Evolutionary conservation across 2,329 filamentous ascomycete genomes (phyloP).

Genomic region (Trichophaea hybrida): DNA sequence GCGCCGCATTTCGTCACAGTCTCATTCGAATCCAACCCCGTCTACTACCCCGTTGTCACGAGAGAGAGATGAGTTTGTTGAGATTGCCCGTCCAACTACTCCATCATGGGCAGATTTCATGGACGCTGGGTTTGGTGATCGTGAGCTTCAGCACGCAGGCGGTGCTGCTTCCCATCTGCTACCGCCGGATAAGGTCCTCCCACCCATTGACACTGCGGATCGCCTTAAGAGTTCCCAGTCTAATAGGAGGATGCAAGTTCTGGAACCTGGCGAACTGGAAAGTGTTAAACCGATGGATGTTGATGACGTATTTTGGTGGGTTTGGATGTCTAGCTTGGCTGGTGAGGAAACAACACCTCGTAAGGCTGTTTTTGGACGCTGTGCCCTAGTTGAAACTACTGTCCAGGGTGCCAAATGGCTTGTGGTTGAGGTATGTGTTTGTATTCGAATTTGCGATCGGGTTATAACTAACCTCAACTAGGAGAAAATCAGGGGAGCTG

Average conservation of each 20-base stretch:
- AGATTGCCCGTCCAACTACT: conserved; percentile 63
- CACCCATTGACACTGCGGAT: conserved; percentile 57
- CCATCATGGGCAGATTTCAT: conserved; percentile 98
- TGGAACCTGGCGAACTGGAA: conserved; percentile 86
- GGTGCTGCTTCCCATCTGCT: conserved; percentile 55
- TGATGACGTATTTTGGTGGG: conserved; percentile 98
- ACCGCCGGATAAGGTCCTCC: conserved; percentile 83
- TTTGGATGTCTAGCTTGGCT: conserved; percentile 94
- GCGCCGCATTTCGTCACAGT: conserved; percentile 20
- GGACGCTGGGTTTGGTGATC: conserved; percentile 76
- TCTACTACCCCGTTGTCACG: neutral
- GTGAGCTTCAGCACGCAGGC: conserved; percentile 37
- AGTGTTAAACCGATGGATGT: conserved; percentile 76
- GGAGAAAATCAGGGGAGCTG: conserved; percentile 88
- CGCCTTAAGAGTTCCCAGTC: conserved; percentile 79
- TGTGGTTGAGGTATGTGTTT: conserved; percentile 35
- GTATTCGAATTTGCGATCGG: neutral
- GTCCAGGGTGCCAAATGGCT: conserved; percentile 77
- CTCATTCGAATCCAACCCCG: neutral
- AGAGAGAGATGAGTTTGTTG: conserved; percentile 5
- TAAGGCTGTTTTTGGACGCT: conserved; percentile 88
- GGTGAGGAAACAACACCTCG: conserved; percentile 72
- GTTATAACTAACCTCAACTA: conserved; percentile 44
- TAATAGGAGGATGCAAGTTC: conserved; percentile 55
- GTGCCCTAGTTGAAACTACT: conserved; percentile 76